Evolutionary conservation across 257 asterid species (phyloP).

Genomic region (Solanum gracilifrons): DNA sequence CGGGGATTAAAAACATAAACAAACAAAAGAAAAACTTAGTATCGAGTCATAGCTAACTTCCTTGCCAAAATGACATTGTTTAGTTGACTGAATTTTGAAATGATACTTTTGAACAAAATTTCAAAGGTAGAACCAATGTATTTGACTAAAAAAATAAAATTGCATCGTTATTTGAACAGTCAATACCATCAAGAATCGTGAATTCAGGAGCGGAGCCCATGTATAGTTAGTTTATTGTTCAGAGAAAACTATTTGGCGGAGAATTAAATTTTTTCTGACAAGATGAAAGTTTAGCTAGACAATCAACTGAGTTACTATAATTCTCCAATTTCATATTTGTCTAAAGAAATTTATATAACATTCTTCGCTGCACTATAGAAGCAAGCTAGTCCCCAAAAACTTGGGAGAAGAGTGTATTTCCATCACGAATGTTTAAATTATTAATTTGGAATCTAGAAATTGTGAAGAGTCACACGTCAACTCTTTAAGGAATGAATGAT

Average conservation of each 20-base stretch:
- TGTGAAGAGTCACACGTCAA: neutral
- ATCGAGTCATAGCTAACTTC: neutral
- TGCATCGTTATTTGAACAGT: neutral
- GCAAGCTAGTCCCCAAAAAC: neutral
- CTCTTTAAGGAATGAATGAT: neutral
- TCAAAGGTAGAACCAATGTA: neutral
- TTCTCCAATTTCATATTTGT: neutral
- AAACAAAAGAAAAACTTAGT: neutral
- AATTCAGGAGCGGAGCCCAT: neutral
- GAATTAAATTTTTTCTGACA: accelerated
- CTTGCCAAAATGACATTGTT: neutral
- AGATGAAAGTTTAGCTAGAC: neutral
- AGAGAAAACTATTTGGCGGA: too few relatives aligned
- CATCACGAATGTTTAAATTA: neutral
- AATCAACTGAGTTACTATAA: neutral
- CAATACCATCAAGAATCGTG: neutral
- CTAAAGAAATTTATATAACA: neutral
- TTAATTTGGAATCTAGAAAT: neutral
- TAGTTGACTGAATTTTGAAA: neutral
- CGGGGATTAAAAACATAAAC: neutral
- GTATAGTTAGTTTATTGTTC: neutral
- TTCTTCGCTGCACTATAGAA: neutral
- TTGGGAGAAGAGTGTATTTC: neutral
- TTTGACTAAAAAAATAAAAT: neutral
- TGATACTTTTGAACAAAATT: neutral